These are phyloP conservation scores for Cyclocybe aegerita DNA, from an alignment of 768 basidiomycete species.

Conservation along the genomic window DNA sequence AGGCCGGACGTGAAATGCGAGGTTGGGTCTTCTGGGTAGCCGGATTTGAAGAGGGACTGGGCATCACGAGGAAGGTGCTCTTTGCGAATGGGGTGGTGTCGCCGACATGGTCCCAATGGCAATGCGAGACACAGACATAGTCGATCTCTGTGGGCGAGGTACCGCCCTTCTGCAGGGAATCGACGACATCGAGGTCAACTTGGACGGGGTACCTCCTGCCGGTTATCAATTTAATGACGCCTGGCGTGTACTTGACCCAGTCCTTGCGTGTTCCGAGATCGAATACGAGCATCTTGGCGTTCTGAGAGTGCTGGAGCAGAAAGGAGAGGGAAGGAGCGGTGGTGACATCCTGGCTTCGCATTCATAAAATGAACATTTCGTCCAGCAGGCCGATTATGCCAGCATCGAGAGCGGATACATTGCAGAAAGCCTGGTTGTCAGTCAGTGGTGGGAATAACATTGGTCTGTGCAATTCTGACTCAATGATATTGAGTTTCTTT, in stretches of 20 bases:
- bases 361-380: conserved; percentile 36
- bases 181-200: conserved; percentile 39
- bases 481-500: no score
- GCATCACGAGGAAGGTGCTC: conserved; percentile 42
- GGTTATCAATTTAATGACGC: conserved; percentile 23
- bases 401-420: conserved; percentile 56
- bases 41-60: conserved; percentile 30
- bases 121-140: conserved; percentile 48
- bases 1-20: conserved; percentile 29
- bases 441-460: conserved; percentile 39
- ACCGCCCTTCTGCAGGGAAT: conserved; percentile 53
- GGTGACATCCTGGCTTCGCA: conserved; percentile 22
- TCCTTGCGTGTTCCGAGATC: conserved; percentile 58
- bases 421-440: conserved; percentile 46
- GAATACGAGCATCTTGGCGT: conserved; percentile 41
- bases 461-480: no score
- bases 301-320: conserved; percentile 46
- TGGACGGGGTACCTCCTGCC: conserved; percentile 20
- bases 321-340: conserved; percentile 50
- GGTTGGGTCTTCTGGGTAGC: conserved; percentile 42
- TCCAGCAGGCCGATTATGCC: conserved; percentile 42
- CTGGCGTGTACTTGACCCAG: conserved; percentile 39
- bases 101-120: conserved; percentile 57
- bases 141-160: conserved; percentile 40
- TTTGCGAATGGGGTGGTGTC: conserved; percentile 44